These are phyloP conservation scores for Eruca vesicaria DNA, from an alignment of 441 rosid species.

Conservation along the genomic window DNA sequence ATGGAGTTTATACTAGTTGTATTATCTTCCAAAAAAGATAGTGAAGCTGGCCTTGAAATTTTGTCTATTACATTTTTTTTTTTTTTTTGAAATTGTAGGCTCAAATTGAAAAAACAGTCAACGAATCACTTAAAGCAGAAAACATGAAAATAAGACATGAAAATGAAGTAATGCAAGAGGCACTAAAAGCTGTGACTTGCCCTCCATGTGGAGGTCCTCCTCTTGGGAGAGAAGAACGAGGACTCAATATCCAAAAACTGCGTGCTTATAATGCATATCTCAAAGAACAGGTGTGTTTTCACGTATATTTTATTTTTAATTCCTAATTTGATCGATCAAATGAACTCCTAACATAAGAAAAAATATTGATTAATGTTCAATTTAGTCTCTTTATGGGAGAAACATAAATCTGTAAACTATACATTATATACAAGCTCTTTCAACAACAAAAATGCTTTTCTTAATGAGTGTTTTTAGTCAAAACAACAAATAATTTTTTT, in stretches of 20 bases:
- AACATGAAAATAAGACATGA: slow-evolving; percentile 56
- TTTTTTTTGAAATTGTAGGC: slow-evolving; percentile 30
- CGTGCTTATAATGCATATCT: slow-evolving; percentile 45
- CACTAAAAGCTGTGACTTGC: slow-evolving; percentile 58
- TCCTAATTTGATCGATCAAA: background rate
- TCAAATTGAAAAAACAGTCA: slow-evolving; percentile 52
- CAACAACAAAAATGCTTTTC: background rate
- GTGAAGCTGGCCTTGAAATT: background rate
- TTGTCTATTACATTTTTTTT: background rate
- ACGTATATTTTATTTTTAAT: background rate
- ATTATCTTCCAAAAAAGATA: background rate
- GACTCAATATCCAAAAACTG: slow-evolving; percentile 38
- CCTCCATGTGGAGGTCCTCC: slow-evolving; percentile 72
- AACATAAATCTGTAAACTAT: background rate
- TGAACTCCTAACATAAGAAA: background rate
- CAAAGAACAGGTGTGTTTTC: slow-evolving; percentile 45
- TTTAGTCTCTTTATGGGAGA: background rate
- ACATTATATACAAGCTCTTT: background rate
- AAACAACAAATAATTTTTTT: background rate
- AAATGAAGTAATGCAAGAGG: slow-evolving; percentile 50
- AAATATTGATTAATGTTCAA: background rate
- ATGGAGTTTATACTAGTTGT: background rate
- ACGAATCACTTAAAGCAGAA: slow-evolving; percentile 48
- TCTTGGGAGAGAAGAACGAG: slow-evolving; percentile 46
- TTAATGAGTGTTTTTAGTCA: background rate